Evolutionary conservation across 1,284 basidiomycete species (phyloP).

Genomic region (Pyrrhoderma noxium): DNA sequence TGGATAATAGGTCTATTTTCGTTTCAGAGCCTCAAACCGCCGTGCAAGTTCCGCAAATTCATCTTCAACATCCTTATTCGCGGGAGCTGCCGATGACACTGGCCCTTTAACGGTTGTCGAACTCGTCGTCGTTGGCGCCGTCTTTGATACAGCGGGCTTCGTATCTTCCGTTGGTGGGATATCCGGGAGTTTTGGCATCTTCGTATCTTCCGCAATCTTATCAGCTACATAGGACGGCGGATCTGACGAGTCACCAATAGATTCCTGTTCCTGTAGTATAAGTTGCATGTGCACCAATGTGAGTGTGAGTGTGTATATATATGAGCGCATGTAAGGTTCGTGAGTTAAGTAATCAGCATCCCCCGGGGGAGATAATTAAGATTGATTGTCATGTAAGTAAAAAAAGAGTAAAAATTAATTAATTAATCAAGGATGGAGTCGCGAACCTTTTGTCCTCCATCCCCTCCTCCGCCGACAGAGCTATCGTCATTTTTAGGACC

Average conservation of each 20-base stretch:
- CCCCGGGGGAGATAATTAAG: too few species aligned
- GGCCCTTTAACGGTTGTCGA: too few species aligned
- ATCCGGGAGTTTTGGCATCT: slow-evolving; percentile 11
- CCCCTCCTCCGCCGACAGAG: slow-evolving; percentile 25
- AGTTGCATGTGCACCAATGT: not conserved
- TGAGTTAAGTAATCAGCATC: too few species aligned
- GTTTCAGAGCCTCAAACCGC: slow-evolving; percentile 77
- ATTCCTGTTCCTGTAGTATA: slow-evolving; percentile 2
- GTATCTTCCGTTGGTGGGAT: slow-evolving; percentile 22
- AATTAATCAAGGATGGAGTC: not conserved
- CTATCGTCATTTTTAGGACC: slow-evolving; percentile 24
- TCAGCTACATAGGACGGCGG: not conserved
- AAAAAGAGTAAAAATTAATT: too few species aligned
- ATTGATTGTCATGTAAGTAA: too few species aligned
- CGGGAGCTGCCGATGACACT: slow-evolving; percentile 21
- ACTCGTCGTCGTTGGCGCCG: slow-evolving; percentile 20
- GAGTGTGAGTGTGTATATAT: too few species aligned
- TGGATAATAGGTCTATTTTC: too few species aligned
- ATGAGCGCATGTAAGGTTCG: too few species aligned
- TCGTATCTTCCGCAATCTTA: slow-evolving; percentile 9
- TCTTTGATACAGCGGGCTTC: slow-evolving; percentile 8
- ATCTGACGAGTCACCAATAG: not conserved
- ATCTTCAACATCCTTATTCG: slow-evolving; percentile 39
- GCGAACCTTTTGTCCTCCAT: not conserved
- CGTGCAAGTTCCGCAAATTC: slow-evolving; percentile 65